Conservation (phyloP, 495 filamentous ascomycete species). For the Penicillium chermesinum region DNA sequence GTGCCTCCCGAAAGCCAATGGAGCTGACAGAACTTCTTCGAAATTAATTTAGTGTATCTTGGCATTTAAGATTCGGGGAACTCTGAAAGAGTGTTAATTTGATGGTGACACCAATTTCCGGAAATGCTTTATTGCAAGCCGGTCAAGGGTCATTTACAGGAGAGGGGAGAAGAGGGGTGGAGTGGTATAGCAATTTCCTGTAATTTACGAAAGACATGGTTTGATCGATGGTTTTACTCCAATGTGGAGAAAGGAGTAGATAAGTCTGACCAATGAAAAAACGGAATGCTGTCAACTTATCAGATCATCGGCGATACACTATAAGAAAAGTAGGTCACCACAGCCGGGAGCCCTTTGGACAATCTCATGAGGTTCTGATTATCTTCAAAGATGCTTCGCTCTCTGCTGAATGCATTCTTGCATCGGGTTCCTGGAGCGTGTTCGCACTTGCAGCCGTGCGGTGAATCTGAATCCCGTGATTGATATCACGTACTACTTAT, state of each 20-base stretch:
- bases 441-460: background rate
- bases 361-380: too few species aligned
- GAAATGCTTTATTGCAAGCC: too few species aligned
- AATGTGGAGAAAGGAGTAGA: background rate
- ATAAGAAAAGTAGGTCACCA: too few species aligned
- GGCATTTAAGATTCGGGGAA: too few species aligned
- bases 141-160: too few species aligned
- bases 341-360: too few species aligned
- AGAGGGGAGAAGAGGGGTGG: background rate
- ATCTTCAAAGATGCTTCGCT: too few species aligned
- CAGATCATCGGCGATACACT: background rate
- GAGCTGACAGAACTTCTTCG: too few species aligned
- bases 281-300: background rate
- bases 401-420: background rate
- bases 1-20: too few species aligned
- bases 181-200: background rate
- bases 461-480: background rate
- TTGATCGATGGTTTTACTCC: background rate
- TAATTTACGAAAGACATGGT: background rate
- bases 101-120: too few species aligned
- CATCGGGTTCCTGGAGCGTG: background rate
- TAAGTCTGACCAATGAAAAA: background rate
- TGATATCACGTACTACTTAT: background rate
- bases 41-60: too few species aligned
- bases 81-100: too few species aligned